Evolutionary conservation across 805 yeast genomes (phyloP).

Genomic region (Candida nanaspora): DNA sequence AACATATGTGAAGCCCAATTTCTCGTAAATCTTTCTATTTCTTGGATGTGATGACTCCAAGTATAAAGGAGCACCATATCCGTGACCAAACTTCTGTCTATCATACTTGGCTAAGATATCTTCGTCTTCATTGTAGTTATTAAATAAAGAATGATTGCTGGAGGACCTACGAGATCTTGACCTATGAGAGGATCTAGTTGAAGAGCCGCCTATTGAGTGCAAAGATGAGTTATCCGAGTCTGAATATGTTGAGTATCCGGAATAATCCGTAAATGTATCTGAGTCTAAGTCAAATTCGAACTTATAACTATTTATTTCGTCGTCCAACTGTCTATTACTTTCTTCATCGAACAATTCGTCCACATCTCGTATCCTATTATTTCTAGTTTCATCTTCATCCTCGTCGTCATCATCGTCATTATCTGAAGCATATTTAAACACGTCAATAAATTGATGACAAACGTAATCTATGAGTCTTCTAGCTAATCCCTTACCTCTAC

Average conservation of each 20-base stretch:
- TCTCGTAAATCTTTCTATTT: slow-evolving; percentile 45
- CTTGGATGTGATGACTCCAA: slow-evolving; percentile 51
- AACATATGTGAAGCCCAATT: slow-evolving; percentile 41
- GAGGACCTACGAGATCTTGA: slow-evolving; percentile 1
- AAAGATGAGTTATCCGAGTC: slow-evolving; percentile 25
- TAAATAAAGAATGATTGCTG: background rate
- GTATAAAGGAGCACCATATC: slow-evolving; percentile 33
- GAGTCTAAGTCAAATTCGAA: slow-evolving; percentile 26
- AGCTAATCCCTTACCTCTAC: slow-evolving; percentile 55
- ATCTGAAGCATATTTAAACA: slow-evolving; percentile 13
- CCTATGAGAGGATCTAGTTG: background rate
- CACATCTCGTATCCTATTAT: slow-evolving; percentile 1
- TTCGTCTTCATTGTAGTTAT: slow-evolving; percentile 25
- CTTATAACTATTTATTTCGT: slow-evolving; percentile 26
- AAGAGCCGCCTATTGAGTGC: slow-evolving; percentile 24
- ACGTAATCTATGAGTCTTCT: slow-evolving; percentile 43
- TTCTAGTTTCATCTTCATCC: slow-evolving; percentile 9
- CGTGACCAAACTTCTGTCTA: slow-evolving; percentile 8
- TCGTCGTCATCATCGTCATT: slow-evolving; percentile 2
- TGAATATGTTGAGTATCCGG: slow-evolving; percentile 25
- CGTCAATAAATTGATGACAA: slow-evolving; percentile 36
- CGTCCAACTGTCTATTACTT: slow-evolving; percentile 13
- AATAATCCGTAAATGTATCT: slow-evolving; percentile 26
- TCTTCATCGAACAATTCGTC: slow-evolving; percentile 4
- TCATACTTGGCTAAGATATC: slow-evolving; percentile 27